Evolutionary conservation across 2,329 filamentous ascomycete species (phyloP).

Genomic region (Penicillium sp.): DNA sequence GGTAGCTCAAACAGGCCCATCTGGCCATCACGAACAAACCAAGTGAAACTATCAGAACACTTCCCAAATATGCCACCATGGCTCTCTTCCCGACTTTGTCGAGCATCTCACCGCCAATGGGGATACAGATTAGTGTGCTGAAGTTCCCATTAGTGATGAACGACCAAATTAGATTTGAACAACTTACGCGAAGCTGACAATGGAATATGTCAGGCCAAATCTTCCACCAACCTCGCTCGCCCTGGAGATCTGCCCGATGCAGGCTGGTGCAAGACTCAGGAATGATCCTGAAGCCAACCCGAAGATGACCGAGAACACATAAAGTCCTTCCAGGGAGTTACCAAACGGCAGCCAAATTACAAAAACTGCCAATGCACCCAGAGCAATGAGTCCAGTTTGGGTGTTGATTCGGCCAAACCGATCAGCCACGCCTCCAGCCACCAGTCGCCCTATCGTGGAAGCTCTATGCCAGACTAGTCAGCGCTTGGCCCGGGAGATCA

Average conservation of each 20-base stretch:
- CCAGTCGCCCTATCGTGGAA: slow-evolving; percentile 46
- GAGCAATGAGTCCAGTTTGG: slow-evolving; percentile 30
- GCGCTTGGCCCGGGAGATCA: not conserved
- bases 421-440: slow-evolving; percentile 47
- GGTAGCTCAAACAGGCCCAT: slow-evolving; percentile 41
- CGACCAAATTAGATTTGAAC: no score
- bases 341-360: slow-evolving; percentile 49
- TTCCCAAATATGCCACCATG: slow-evolving; percentile 48
- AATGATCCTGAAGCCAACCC: slow-evolving; percentile 50
- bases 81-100: slow-evolving; percentile 46
- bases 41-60: slow-evolving; percentile 41
- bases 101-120: slow-evolving; percentile 50
- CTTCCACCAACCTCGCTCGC: slow-evolving; percentile 49
- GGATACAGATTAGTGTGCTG: slow-evolving; percentile 48
- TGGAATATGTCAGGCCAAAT: slow-evolving; percentile 51
- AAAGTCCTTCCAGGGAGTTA: slow-evolving; percentile 18
- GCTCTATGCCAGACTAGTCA: slow-evolving; percentile 22
- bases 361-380: slow-evolving; percentile 42
- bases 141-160: not conserved
- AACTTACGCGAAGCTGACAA: slow-evolving; percentile 47
- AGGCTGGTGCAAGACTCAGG: slow-evolving; percentile 46
- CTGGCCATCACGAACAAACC: slow-evolving; percentile 35
- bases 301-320: slow-evolving; percentile 41
- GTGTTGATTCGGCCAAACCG: slow-evolving; percentile 49
- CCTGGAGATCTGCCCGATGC: slow-evolving; percentile 49